These are phyloP conservation scores for Didymosphaeria variabile DNA, from an alignment of 2,329 filamentous ascomycete genomes.

Conservation along the genomic window DNA sequence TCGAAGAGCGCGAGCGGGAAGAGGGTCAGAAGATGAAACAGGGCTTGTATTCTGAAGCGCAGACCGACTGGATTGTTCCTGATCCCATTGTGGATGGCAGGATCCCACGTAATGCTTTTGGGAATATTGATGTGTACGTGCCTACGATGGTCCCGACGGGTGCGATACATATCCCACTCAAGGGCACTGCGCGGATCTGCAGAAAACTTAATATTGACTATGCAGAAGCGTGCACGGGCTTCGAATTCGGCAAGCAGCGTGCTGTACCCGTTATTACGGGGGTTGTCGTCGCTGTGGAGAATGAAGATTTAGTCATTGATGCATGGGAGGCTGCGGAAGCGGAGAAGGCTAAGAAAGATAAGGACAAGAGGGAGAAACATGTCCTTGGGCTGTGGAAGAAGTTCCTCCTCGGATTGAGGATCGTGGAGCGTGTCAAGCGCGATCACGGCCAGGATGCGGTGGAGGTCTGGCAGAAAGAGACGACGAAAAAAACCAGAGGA, in stretches of 20 bases:
- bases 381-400: constrained; percentile 84
- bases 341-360: constrained; percentile 77
- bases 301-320: constrained; percentile 77
- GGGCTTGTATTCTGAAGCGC: constrained; percentile 81
- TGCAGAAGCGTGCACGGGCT: constrained; percentile 93
- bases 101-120: constrained; percentile 93
- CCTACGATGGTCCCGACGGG: constrained; percentile 90
- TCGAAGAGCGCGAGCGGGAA: constrained; percentile 82
- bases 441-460: constrained; percentile 43
- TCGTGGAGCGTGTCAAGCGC: constrained; percentile 60
- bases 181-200: constrained; percentile 80
- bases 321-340: constrained; percentile 79
- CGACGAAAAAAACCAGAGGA: constrained; percentile 62
- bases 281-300: constrained; percentile 85
- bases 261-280: constrained; percentile 92
- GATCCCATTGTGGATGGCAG: constrained; percentile 82
- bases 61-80: constrained; percentile 96
- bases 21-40: constrained; percentile 85
- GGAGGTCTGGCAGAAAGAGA: constrained; percentile 33
- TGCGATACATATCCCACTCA: constrained; percentile 82
- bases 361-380: constrained; percentile 80
- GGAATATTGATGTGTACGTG: constrained; percentile 96
- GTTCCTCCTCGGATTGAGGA: constrained; percentile 84
- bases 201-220: constrained; percentile 86
- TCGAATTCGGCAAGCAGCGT: constrained; percentile 94